These are phyloP conservation scores for Salix brachista DNA, from an alignment of 345 rosid genomes.

Conservation along the genomic window DNA sequence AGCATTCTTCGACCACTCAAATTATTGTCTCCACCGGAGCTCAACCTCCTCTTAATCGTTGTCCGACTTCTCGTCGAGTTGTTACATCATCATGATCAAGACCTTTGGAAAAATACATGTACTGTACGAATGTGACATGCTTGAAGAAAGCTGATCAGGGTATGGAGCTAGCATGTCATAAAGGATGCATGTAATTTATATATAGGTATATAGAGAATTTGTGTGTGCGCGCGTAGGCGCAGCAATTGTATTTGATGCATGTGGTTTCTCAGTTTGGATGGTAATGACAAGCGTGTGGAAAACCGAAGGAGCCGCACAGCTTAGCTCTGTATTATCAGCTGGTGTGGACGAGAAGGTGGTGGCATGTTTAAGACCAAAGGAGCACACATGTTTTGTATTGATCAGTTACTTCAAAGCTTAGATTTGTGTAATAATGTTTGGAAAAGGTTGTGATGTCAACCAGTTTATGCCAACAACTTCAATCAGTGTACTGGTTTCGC, in stretches of 20 bases:
- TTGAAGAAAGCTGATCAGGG: conserved; percentile 34
- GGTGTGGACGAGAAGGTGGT: neutral
- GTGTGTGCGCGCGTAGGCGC: neutral
- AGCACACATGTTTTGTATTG: conserved; percentile 27
- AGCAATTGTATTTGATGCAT: conserved; percentile 1
- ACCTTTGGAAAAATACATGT: neutral
- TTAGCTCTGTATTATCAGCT: conserved; percentile 14
- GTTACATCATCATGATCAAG: conserved; percentile 27
- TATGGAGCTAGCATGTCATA: conserved; percentile 15
- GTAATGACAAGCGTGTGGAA: conserved; percentile 27
- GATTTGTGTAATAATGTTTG: neutral
- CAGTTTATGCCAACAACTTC: neutral
- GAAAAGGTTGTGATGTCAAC: neutral
- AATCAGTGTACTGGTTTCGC: too few relatives aligned
- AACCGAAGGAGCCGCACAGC: conserved; percentile 36
- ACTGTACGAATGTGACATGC: conserved; percentile 3
- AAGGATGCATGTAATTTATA: neutral
- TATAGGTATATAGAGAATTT: neutral
- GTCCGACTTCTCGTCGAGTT: conserved; percentile 46
- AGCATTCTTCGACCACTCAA: conserved; percentile 24
- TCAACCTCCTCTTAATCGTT: conserved; percentile 50
- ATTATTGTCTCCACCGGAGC: conserved; percentile 47
- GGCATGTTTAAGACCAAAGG: conserved; percentile 38
- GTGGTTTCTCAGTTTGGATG: neutral
- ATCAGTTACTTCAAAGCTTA: neutral